phyloP scores from a whole-genome alignment of 2,329 filamentous ascomycete genomes.

The Aspergillus sp. region DNA sequence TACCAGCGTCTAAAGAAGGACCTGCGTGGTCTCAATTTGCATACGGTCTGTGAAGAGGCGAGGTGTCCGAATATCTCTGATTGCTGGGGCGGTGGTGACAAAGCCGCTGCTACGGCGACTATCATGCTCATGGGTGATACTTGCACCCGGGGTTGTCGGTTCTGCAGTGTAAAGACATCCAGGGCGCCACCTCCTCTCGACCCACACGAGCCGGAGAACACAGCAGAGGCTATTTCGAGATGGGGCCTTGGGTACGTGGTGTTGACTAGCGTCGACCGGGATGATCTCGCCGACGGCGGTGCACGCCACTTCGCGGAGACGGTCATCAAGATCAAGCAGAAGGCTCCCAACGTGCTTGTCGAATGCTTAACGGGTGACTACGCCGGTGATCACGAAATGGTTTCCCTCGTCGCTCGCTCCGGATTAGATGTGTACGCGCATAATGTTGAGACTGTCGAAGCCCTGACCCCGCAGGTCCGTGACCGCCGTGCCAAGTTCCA shows the following conservation, averaged over 20 bases:
- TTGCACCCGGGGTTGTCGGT: conserved; percentile 90
- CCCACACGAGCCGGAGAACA: conserved; percentile 93
- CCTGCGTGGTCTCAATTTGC: conserved; percentile 75
- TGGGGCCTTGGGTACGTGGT: conserved; percentile 98
- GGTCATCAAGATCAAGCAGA: conserved; percentile 84
- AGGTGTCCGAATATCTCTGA: conserved; percentile 95
- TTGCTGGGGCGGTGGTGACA: conserved; percentile 89
- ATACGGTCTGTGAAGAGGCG: conserved; percentile 97
- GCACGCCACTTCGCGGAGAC: conserved; percentile 88
- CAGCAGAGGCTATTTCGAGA: conserved; percentile 79
- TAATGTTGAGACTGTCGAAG: conserved; percentile 93
- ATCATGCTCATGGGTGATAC: conserved; percentile 99
- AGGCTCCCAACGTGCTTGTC: conserved; percentile 43
- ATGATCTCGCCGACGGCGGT: conserved; percentile 83
- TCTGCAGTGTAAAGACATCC: conserved; percentile 92
- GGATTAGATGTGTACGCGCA: conserved; percentile 95
- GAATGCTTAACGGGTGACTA: conserved; percentile 66
- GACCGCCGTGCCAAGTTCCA: conserved; percentile 84
- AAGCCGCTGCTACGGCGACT: conserved; percentile 85
- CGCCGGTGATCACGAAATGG: conserved; percentile 76
- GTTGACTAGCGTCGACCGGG: conserved; percentile 84
- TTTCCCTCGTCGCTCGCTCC: conserved; percentile 70
- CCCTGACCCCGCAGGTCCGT: conserved; percentile 76
- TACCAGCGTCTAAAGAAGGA: conserved; percentile 95
- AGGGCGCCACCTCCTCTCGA: conserved; percentile 71